Base-by-base conservation (phyloP, 768 basidiomycete genomes). In the Terana coerulea region DNA sequence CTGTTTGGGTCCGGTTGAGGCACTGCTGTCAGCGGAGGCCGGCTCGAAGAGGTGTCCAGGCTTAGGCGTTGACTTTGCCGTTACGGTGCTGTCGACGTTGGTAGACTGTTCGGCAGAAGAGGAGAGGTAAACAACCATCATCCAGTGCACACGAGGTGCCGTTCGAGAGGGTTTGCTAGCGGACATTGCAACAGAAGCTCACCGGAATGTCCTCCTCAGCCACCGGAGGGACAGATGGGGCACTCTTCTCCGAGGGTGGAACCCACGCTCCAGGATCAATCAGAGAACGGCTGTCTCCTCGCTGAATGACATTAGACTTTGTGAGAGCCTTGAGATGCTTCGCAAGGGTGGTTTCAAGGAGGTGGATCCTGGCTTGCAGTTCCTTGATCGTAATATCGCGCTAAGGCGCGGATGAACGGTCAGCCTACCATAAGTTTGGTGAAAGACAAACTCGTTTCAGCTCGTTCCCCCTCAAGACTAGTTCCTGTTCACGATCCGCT, bases 401-500 rank as follows among this genome's bases (percentile, higher is more conserved):
- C 69, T 70, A 26, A 14, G 17, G 22, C 9, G 36, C 52, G 39
- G 9, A 44, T 12, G 7, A 22, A 34, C 10, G 11, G 21, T 33
- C n/a, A 39, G 19, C 2, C 41, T 25, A 30, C 2, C 17, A n/a
- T n/a, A n/a, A n/a, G n/a, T n/a, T n/a, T 14, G 37, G 37, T 17
- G 31, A 35, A 5, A 19, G 3, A 57, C 66, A 25, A 41, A 69
- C 68, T 24, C 68, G 61, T 51, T 66, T 60, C 7, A 70, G 49
- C 25, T 72, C 69, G 44, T 72, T 72, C 24, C 66, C 62, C 28
- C 69, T 69, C 19, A 61, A 59, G 12, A 67, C 60, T 15, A 70
- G 56, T 35, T 66, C 62, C 52, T 66, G 66, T 47, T 70, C 67
- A 39, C 69, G 62, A n/a, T 65, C 59, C 5, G 61, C 48, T 31